Evolutionary conservation across 768 basidiomycete genomes (phyloP), one percentile per base, ranked within the genome.

Genomic region (Boletus rubescentipes): DNA sequence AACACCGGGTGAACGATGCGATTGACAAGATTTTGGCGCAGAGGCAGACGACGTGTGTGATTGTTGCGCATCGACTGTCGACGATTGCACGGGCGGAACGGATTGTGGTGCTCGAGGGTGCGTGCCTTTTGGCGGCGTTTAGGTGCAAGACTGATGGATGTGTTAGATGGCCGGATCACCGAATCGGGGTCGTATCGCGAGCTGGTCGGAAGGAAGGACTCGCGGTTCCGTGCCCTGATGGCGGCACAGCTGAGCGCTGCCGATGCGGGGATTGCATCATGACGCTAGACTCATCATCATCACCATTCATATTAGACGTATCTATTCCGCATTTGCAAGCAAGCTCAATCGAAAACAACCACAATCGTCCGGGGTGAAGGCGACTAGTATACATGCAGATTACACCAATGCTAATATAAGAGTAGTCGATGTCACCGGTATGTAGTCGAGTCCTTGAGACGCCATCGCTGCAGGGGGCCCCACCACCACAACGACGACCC

Each of bases 11-110:
- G 65, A 70, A 97, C 65, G 86, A 93, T 61, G 93, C 93, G 5
- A 87, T 97, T 43, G 92, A 93, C 67, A 89, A 87, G 67, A 93
- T 96, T 55, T 75, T 97, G 42, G 79, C 81, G 49, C 83, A 84
- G 40, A 75, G 87, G 41, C 82, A 89, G 57, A 94, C 92, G 32
- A 95, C 93, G 2, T 93, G 93, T 61, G 67, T 94, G 23, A 87
- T 95, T 51, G 92, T 95, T 18, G 93, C 93, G 1, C 93, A 97
- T 71, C 78, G 93, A 46, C 67, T 97, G 49, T 93, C 91, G 21
- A 93, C 93, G 4, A 93, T 97, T 51, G 91, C 93, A 4, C 76
- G 93, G 49, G 92, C 93, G 2, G 92, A 94, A 65, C 79, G 90
- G 37, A 91, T 97, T 41, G 90, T 92, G 7, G 93, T 97, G 18